A percentile compares a stretch with the other conserved stretches of the same genome.
Conservation (phyloP, 257 asterid genomes). For the Solanum medicagineum region DNA sequence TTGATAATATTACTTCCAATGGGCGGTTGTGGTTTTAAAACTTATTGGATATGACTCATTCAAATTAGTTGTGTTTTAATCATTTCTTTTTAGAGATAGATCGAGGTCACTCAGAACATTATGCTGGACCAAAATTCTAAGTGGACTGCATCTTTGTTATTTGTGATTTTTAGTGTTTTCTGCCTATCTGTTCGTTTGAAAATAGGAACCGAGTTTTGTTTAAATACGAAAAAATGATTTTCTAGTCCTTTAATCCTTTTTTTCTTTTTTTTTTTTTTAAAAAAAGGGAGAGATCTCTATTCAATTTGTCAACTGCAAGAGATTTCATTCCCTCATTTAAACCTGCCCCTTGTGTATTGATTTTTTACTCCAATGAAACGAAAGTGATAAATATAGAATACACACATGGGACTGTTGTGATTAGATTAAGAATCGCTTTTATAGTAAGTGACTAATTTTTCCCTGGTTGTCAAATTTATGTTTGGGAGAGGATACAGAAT, state of each 20-base stretch:
- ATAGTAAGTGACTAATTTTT: no score
- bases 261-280: not conserved
- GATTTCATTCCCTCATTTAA: not conserved
- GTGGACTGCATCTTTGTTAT: not conserved
- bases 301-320: not conserved
- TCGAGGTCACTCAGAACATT: not conserved
- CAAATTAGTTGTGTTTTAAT: not conserved
- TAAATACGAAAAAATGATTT: not conserved
- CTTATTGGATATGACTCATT: not conserved
- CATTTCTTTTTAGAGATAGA: not conserved
- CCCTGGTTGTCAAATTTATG: no score
- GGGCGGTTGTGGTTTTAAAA: slow-evolving; percentile 6
- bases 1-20: not conserved
- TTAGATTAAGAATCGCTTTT: no score
- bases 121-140: not conserved
- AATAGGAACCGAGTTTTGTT: not conserved
- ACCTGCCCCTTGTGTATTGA: not conserved
- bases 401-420: no score
- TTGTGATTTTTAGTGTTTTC: not conserved
- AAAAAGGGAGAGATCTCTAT: not conserved
- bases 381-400: no score
- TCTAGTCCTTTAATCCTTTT: not conserved
- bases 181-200: not conserved
- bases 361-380: not conserved
- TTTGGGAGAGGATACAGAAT: no score